These are phyloP conservation scores for Hypoxylon sp. DNA, from an alignment of 2,329 filamentous ascomycete species.

Conservation along the genomic window DNA sequence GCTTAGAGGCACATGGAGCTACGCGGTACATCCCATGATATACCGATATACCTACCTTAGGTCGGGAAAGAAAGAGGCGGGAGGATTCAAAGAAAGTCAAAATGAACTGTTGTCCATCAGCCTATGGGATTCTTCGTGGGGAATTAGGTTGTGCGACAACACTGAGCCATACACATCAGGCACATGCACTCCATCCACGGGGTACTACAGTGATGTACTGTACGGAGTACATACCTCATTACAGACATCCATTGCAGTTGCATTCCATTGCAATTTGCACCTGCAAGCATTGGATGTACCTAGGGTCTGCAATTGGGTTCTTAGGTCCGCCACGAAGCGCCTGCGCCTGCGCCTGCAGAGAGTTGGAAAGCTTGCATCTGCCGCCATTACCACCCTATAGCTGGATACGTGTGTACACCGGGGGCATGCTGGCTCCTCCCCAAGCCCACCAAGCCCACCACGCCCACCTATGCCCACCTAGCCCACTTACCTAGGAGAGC, in stretches of 20 bases:
- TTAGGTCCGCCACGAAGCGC: constrained; percentile 22
- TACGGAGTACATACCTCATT: constrained; percentile 27
- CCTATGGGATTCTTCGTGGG: constrained; percentile 27
- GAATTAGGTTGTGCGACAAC: constrained; percentile 38
- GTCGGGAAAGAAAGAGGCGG: constrained; percentile 31
- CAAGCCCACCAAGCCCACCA: constrained; percentile 2
- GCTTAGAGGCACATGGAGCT: neutral
- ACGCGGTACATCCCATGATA: too few species aligned
- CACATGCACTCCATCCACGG: constrained; percentile 36
- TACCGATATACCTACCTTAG: too few species aligned
- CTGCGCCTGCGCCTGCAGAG: constrained; percentile 28
- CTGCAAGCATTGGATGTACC: neutral
- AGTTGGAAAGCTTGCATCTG: constrained; percentile 24
- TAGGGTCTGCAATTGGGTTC: constrained; percentile 10
- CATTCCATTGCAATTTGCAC: too few species aligned
- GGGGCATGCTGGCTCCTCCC: neutral
- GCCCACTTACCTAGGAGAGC: constrained; percentile 35
- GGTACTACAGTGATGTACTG: constrained; percentile 28
- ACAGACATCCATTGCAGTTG: too few species aligned
- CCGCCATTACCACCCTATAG: constrained; percentile 23
- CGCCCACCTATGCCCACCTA: constrained; percentile 3
- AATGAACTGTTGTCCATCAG: constrained; percentile 12
- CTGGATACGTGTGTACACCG: constrained; percentile 1
- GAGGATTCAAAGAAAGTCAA: constrained; percentile 30
- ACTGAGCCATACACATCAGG: too few species aligned